Evolutionary conservation across 164 flowering plant species (phyloP).

Genomic region (Berberis thunbergii): DNA sequence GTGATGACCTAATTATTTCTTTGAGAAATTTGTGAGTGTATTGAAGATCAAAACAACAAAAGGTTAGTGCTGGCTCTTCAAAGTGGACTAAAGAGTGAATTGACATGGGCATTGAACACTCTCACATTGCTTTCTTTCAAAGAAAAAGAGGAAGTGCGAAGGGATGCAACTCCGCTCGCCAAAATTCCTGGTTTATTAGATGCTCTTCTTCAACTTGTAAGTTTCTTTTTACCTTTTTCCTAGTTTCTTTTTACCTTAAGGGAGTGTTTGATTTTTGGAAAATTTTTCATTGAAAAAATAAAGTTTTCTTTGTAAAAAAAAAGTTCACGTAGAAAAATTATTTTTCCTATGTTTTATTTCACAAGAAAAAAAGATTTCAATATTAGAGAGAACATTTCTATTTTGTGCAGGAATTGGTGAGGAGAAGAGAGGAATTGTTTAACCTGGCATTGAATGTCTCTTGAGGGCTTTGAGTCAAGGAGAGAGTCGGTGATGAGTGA

Average conservation of each 20-base stretch:
- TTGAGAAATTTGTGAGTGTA: neutral
- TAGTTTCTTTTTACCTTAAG: neutral
- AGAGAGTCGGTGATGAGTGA: too few relatives aligned
- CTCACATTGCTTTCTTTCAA: conserved; percentile 96
- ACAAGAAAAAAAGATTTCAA: too few relatives aligned
- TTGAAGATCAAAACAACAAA: conserved; percentile 83
- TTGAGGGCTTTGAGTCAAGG: too few relatives aligned
- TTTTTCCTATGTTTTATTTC: too few relatives aligned
- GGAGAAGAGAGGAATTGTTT: too few relatives aligned
- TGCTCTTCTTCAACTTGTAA: conserved; percentile 94
- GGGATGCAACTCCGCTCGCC: conserved; percentile 87
- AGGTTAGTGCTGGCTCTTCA: conserved; percentile 91
- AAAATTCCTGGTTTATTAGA: conserved; percentile 89
- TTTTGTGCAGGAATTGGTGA: too few relatives aligned
- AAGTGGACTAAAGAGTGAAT: conserved; percentile 95
- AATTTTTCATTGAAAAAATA: too few relatives aligned
- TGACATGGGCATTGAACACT: conserved; percentile 91
- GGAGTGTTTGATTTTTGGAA: neutral
- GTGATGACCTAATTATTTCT: neutral
- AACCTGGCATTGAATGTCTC: too few relatives aligned
- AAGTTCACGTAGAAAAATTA: too few relatives aligned
- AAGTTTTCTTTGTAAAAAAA: too few relatives aligned
- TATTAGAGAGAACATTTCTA: too few relatives aligned
- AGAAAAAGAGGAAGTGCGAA: conserved; percentile 89
- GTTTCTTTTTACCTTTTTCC: conserved; percentile 15